Evolutionary conservation across 345 rosid species (phyloP), one percentile per base, ranked within the genome.

Genomic region (Linum usitatissimum): DNA sequence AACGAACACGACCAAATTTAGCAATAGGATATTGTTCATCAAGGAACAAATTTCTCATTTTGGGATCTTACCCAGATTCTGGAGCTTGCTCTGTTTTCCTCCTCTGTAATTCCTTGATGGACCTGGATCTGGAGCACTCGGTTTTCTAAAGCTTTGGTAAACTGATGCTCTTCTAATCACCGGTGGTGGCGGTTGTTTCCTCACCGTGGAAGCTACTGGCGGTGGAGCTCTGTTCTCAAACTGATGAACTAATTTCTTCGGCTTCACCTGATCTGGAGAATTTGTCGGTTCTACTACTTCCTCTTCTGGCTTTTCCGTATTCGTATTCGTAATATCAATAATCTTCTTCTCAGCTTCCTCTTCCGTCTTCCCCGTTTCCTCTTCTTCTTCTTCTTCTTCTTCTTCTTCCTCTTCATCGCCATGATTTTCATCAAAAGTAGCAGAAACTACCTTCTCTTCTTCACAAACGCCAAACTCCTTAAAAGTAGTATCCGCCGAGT

Each of bases 31-130:
- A 6, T 18, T 64, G 18, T 53, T 28, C 9, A 63, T 14, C 28
- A 45, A 45, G 13, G 20, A 62, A 12, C 51, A 30, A 40, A 42
- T 59, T 57, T 62, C 42, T 30, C 45, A 23, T 49, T 61, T 36
- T 34, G 12, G 18, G 56, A 71, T 66, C 75, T 62, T 57, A 90
- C 99, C 96, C 15, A 90, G 68, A 67, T 79, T 87, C 79, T 84
- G 86, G 63, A 90, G 69, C 68, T 87, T 90, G 70, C 70, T 80
- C 8, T 84, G 90, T 18, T 80, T 65, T 18, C 78, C 75, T 18
- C 78, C 75, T 55, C 84, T 78, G 60, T 76, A 81, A 30, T 42
- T 72, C 30, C 73, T 71, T 65, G 68, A 62, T 51, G 73, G 30
- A 55, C 55, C 72, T 58, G 71, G 71, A 66, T 62, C 74, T 57